phyloP scores from a whole-genome alignment of 1,284 basidiomycete genomes.

The Phlebopus sp. region DNA sequence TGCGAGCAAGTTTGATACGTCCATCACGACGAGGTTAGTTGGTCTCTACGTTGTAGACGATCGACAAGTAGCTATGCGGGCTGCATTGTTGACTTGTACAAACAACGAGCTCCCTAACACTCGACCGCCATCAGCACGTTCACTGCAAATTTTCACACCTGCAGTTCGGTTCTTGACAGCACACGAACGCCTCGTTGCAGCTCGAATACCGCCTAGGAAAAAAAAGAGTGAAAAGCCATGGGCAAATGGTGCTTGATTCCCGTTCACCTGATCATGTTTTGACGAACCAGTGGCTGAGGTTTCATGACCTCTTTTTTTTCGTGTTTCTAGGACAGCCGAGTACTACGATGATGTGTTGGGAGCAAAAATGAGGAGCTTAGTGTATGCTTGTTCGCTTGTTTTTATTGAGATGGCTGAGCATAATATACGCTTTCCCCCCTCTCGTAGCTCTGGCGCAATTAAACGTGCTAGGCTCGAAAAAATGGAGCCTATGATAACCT shows the following conservation, averaged over 20 bases:
- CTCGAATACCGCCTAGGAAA: conserved; percentile 2
- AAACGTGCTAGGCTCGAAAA: conserved; percentile 60
- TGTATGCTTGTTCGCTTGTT: conserved; percentile 50
- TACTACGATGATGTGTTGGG: conserved; percentile 67
- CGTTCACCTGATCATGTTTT: conserved; percentile 1
- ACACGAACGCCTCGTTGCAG: conserved; percentile 27
- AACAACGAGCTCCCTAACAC: conserved; percentile 13
- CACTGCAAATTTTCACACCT: conserved; percentile 6
- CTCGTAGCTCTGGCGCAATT: conserved; percentile 64
- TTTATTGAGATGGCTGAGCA: not conserved
- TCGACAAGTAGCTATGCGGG: too few relatives aligned
- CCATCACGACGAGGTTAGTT: conserved; percentile 52
- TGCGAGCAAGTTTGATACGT: conserved; percentile 75
- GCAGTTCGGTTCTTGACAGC: conserved; percentile 2
- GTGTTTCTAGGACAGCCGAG: conserved; percentile 64
- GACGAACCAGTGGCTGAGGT: conserved; percentile 2
- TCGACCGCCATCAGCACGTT: conserved; percentile 7
- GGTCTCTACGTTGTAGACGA: too few relatives aligned
- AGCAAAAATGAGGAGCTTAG: conserved; percentile 65
- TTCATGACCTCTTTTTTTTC: conserved; percentile 4
- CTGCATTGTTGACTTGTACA: conserved; percentile 10
- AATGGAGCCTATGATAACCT: conserved; percentile 55
- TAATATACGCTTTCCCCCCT: not conserved
- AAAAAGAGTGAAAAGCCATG: conserved; percentile 27
- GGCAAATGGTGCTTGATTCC: conserved; percentile 39